phyloP scores from a whole-genome alignment of 73 alveolate genomes.

The Paramecium sexaurelia region DNA sequence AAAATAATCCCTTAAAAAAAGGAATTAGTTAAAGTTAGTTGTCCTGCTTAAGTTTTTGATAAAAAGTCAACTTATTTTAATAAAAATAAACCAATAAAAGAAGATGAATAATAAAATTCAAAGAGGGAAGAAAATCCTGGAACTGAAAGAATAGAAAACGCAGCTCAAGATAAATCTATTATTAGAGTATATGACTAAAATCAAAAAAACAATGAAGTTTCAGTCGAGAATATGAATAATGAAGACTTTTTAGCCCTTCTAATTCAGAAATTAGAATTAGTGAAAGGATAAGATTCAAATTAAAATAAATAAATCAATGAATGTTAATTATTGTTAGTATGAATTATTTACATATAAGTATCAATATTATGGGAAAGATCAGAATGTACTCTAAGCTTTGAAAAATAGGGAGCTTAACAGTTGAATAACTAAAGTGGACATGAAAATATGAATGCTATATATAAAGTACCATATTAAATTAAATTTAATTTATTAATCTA shows the following conservation, averaged over 20 bases:
- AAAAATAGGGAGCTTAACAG: not conserved
- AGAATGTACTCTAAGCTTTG: not conserved
- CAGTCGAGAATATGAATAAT: not conserved
- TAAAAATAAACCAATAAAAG: not conserved
- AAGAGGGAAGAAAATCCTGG: not conserved
- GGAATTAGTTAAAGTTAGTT: not conserved
- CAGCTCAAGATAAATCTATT: not conserved
- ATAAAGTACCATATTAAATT: not conserved
- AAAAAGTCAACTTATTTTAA: not conserved
- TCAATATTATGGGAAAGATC: slow-evolving; percentile 20
- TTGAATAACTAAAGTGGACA: not conserved
- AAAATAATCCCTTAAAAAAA: not conserved
- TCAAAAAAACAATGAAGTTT: not conserved
- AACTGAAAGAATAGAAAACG: not conserved
- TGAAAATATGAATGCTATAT: not conserved
- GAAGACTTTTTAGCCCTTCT: not conserved
- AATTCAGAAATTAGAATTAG: not conserved
- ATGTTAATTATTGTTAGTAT: not conserved
- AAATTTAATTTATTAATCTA: too few species aligned
- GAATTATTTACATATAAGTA: not conserved
- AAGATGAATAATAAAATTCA: not conserved
- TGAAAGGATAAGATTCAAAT: not conserved
- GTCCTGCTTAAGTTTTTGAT: not conserved
- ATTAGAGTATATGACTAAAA: not conserved
- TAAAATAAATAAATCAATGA: not conserved